Base-by-base conservation (phyloP, 352 stramenopile species). In the Pelagophyceae sp. region DNA sequence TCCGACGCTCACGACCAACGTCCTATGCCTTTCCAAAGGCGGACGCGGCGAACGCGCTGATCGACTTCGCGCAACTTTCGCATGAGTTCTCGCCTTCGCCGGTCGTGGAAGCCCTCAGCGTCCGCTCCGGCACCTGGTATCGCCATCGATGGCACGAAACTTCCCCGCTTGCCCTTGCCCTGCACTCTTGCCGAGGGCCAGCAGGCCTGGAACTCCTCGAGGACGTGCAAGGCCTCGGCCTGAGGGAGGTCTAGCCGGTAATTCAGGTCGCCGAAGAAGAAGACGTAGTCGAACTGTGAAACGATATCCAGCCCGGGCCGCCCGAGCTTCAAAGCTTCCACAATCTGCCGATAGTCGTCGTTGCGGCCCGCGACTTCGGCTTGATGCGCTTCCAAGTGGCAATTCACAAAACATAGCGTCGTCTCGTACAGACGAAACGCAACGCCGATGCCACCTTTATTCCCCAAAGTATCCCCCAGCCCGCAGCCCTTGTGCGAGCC, bases 261-360 rank as follows among this genome's bases (percentile, higher is more conserved):
- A 76, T 93, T 93, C 33, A 97, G 85, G 77, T 97, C 92, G 0
- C 92, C 92, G 64, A 88, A 91, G 88, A 88, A 96, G 76, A 96
- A 96, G 0, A 95, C 88, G 51, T 91, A 84, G 76, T 96, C 91
- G 77, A 96, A 96, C 2, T 71, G 76, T 23, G 45, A 54, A 29
- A 78, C 38, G 27, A 86, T 76, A 35, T 81, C 61, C n/a, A 71
- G 61, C 3, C n/a, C 61, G n/a, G 6, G 19, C n/a, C 61, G 61
- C 3, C 61, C 61, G 29, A 71, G 61, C 3, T 11, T 2, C 6
- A 71, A 11, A 11, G 61, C 37, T 15, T 71, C 61, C 29, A 71
- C 61, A n/a, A 87, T 85, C 64, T 78, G 81, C 35, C 27, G 5
- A 63, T 95, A 95, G 78, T 96, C 93, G 19, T 83, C 82, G 78